phyloP scores from a whole-genome alignment of 768 basidiomycete species.

The Termitomyces titanicus region DNA sequence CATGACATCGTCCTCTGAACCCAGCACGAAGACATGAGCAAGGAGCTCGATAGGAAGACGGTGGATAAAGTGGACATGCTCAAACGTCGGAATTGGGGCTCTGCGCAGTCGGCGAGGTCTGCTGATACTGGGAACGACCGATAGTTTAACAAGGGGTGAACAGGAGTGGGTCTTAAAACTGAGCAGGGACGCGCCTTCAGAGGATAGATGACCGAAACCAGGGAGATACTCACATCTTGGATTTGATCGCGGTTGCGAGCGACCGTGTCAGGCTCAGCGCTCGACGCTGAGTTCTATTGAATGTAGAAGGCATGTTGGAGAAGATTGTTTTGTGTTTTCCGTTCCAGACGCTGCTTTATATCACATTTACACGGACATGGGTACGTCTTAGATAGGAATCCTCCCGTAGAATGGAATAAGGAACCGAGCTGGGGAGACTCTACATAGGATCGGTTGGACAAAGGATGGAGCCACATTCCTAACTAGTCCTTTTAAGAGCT shows the following conservation, averaged over 20 bases:
- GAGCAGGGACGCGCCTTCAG: not conserved
- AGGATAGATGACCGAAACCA: not conserved
- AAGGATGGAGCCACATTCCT: slow-evolving; percentile 9
- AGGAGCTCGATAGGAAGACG: slow-evolving; percentile 62
- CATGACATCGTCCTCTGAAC: slow-evolving; percentile 50
- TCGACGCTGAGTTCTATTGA: slow-evolving; percentile 44
- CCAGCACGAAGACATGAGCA: slow-evolving; percentile 59
- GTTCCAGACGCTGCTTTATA: slow-evolving; percentile 15
- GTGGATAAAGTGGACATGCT: slow-evolving; percentile 45
- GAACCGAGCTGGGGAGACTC: slow-evolving; percentile 14
- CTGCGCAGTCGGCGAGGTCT: slow-evolving; percentile 33
- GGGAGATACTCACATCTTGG: slow-evolving; percentile 25
- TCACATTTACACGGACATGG: not conserved
- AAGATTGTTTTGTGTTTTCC: slow-evolving; percentile 2
- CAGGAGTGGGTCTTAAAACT: slow-evolving; percentile 16
- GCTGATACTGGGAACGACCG: slow-evolving; percentile 24
- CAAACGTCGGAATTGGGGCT: slow-evolving; percentile 18
- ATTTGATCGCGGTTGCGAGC: slow-evolving; percentile 44
- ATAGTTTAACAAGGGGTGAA: slow-evolving; percentile 10
- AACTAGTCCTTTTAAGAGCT: slow-evolving; percentile 9
- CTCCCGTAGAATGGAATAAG: slow-evolving; percentile 9
- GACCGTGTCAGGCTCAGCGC: slow-evolving; percentile 48
- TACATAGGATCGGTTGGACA: slow-evolving; percentile 16
- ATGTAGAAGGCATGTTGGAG: slow-evolving; percentile 23
- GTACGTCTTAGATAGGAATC: slow-evolving; percentile 9